Conservation (phyloP, 768 basidiomycete species). For the Agaricus sinodeliciosus region DNA sequence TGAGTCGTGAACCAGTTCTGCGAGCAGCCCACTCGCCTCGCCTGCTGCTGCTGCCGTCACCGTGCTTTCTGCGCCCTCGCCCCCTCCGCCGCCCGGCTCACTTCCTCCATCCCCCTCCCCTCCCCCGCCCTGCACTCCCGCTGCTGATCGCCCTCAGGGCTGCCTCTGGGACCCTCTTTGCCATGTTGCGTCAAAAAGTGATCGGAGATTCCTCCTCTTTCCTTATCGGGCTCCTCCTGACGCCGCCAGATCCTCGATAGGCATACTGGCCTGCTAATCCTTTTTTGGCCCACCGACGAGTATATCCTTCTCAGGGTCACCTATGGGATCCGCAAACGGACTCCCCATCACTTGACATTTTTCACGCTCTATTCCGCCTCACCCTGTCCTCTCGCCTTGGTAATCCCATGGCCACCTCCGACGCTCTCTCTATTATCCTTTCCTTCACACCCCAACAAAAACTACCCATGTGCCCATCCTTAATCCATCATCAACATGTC, state of each 20-base stretch:
- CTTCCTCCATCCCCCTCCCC: background rate
- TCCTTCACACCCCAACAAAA: slow-evolving; percentile 7
- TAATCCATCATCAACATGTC: slow-evolving; percentile 9
- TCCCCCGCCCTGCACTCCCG: too few relatives aligned
- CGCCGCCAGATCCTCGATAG: slow-evolving; percentile 20
- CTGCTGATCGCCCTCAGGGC: slow-evolving; percentile 9
- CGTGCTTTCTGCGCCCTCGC: background rate
- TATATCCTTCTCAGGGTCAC: slow-evolving; percentile 18
- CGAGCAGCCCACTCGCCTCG: slow-evolving; percentile 9
- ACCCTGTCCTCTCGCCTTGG: background rate
- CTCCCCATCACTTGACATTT: background rate
- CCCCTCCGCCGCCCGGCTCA: background rate
- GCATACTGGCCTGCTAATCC: slow-evolving; percentile 13
- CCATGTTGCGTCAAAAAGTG: slow-evolving; percentile 15
- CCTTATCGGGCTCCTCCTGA: slow-evolving; percentile 17
- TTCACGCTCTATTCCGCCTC: background rate
- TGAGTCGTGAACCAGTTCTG: slow-evolving; percentile 10
- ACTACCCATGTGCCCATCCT: slow-evolving; percentile 9
- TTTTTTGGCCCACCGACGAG: slow-evolving; percentile 20
- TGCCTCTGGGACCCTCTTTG: slow-evolving; percentile 4
- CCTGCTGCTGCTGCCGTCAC: slow-evolving; percentile 6
- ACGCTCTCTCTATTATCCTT: slow-evolving; percentile 6
- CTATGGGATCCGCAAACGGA: slow-evolving; percentile 21
- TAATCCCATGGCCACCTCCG: slow-evolving; percentile 3
- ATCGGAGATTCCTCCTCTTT: slow-evolving; percentile 13